These are phyloP conservation scores for Capsicum pubescens DNA, from an alignment of 257 asterid genomes.

Conservation along the genomic window DNA sequence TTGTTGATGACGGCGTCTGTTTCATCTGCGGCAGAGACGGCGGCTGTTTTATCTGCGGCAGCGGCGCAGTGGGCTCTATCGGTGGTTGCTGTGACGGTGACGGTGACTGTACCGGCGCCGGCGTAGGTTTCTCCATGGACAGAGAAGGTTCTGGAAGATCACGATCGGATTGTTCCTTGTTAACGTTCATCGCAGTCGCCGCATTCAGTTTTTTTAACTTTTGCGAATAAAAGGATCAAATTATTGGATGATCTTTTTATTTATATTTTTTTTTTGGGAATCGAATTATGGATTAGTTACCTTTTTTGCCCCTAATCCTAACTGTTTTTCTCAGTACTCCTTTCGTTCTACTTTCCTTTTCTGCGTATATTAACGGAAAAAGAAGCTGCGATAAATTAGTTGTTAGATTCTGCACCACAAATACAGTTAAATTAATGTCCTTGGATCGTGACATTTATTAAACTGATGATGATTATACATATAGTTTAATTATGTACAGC, in stretches of 20 bases:
- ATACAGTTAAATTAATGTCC: not conserved
- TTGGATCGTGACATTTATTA: not conserved
- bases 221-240: not conserved
- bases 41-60: conserved; percentile 27
- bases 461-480: not conserved
- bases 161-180: conserved; percentile 21
- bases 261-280: not conserved
- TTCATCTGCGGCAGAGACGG: conserved; percentile 1
- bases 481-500: too few species aligned
- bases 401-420: not conserved
- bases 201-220: conserved; percentile 25
- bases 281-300: not conserved
- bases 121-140: not conserved
- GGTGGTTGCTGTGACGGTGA: conserved; percentile 31
- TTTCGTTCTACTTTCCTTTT: conserved; percentile 15
- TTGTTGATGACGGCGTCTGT: conserved; percentile 27
- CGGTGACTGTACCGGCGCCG: conserved; percentile 22
- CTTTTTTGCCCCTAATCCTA: conserved; percentile 21
- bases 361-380: not conserved
- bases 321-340: conserved; percentile 18
- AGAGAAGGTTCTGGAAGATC: conserved; percentile 23
- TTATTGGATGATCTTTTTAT: not conserved
- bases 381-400: not conserved
- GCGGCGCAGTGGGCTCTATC: conserved; percentile 8
- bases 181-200: conserved; percentile 36